A percentile compares a stretch with the other conserved stretches of the same genome.
Evolutionary conservation across 2,329 filamentous ascomycete species (phyloP).

Genomic region (Colletotrichum caudatum): DNA sequence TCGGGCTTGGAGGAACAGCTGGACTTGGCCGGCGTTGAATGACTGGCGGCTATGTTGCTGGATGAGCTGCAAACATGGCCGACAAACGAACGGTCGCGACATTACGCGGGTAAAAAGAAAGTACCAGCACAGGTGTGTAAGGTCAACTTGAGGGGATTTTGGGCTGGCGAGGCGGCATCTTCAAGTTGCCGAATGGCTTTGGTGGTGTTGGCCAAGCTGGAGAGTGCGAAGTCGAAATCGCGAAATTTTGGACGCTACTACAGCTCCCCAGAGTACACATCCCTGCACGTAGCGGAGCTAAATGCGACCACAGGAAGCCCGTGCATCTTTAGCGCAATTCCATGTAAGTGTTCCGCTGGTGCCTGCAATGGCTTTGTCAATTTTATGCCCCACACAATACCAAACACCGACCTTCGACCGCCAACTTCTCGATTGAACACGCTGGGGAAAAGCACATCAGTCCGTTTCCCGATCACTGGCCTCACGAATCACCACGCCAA

Average conservation of each 20-base stretch:
- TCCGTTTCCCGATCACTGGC: neutral
- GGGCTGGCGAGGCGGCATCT: neutral
- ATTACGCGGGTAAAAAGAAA: neutral
- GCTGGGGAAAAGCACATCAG: neutral
- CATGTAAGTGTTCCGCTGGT: constrained; percentile 10
- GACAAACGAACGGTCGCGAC: constrained; percentile 16
- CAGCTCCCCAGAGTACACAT: neutral
- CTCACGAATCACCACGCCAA: neutral
- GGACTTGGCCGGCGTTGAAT: neutral
- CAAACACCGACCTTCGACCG: constrained; percentile 10
- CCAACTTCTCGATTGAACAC: constrained; percentile 6
- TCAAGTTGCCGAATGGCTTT: neutral
- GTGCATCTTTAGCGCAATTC: constrained; percentile 27
- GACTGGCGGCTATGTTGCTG: constrained; percentile 18
- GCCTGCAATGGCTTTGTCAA: constrained; percentile 16
- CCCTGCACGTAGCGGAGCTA: constrained; percentile 1
- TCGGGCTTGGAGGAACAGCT: constrained; percentile 1
- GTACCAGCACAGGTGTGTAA: neutral
- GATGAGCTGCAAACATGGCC: constrained; percentile 24
- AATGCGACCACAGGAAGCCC: constrained; percentile 9
- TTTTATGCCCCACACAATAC: constrained; percentile 17
- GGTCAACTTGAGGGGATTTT: neutral
- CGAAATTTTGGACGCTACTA: constrained; percentile 5
- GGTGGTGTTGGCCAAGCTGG: neutral
- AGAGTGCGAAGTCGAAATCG: neutral